These are phyloP conservation scores for Polytolypa hystricis DNA, from an alignment of 2,329 filamentous ascomycete species.

Conservation along the genomic window DNA sequence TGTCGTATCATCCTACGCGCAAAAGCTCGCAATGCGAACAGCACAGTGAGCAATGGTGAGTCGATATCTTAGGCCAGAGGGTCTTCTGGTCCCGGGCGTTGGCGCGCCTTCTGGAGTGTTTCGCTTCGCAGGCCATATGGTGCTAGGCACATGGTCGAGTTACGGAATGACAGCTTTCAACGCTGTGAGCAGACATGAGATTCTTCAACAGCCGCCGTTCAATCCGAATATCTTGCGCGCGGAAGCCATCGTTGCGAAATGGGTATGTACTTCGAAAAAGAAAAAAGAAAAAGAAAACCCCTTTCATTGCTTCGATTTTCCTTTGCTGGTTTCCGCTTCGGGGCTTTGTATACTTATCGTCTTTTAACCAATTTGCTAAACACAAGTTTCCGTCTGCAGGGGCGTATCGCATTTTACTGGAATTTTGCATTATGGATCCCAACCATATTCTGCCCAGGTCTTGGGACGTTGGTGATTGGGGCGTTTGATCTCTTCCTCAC, in stretches of 20 bases:
- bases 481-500: constrained; percentile 1
- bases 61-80: too few relatives aligned
- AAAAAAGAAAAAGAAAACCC: too few relatives aligned
- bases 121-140: neutral
- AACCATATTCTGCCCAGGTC: neutral
- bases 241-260: constrained; percentile 2
- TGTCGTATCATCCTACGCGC: too few relatives aligned
- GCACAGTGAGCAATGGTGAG: too few relatives aligned
- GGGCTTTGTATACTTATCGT: neutral
- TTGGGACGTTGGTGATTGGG: neutral
- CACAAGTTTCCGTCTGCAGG: neutral
- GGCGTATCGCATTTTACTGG: constrained; percentile 2
- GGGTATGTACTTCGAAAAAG: constrained; percentile 3
- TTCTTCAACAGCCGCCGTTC: constrained; percentile 4
- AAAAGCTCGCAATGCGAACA: too few relatives aligned
- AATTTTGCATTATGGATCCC: constrained; percentile 6
- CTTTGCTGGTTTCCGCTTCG: neutral
- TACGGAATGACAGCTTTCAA: neutral
- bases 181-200: neutral
- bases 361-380: neutral
- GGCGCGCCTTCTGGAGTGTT: constrained; percentile 1
- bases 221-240: neutral
- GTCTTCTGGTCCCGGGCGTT: too few relatives aligned
- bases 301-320: neutral
- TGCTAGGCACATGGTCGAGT: neutral